phyloP scores from a whole-genome alignment of 2,329 filamentous ascomycete species.

The Spiromastix sp. region DNA sequence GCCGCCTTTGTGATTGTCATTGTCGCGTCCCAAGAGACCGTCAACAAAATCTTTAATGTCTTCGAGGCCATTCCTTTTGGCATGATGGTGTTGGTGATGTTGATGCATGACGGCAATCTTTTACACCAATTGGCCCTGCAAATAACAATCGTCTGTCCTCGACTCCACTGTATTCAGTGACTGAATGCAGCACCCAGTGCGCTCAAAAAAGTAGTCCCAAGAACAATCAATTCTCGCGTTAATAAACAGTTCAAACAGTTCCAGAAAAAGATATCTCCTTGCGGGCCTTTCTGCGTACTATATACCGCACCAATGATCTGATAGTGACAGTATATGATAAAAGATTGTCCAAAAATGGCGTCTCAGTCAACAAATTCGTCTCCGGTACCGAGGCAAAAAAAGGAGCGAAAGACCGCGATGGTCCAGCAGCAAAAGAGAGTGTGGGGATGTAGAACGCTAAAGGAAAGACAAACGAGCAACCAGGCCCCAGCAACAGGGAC shows the following conservation, averaged over 20 bases:
- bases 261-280: not conserved
- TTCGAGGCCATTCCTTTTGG: conserved; percentile 3
- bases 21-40: conserved; percentile 3
- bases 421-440: too few species aligned
- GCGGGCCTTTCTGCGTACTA: too few species aligned
- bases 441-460: conserved; percentile 2
- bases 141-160: too few species aligned
- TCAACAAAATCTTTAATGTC: conserved; percentile 4
- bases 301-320: too few species aligned
- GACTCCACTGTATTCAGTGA: not conserved
- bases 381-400: too few species aligned
- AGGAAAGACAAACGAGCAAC: conserved; percentile 9
- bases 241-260: not conserved
- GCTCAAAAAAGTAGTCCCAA: conserved; percentile 4
- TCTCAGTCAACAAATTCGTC: too few species aligned
- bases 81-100: conserved; percentile 7
- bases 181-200: conserved; percentile 9
- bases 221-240: not conserved
- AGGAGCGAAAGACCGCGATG: too few species aligned
- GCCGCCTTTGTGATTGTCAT: too few species aligned
- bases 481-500: conserved; percentile 4
- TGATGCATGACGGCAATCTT: conserved; percentile 10
- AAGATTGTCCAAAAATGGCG: too few species aligned
- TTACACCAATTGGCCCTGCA: too few species aligned
- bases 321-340: too few species aligned